Evolutionary conservation across 2,329 filamentous ascomycete species (phyloP).

Genomic region (Penicillium hordei): DNA sequence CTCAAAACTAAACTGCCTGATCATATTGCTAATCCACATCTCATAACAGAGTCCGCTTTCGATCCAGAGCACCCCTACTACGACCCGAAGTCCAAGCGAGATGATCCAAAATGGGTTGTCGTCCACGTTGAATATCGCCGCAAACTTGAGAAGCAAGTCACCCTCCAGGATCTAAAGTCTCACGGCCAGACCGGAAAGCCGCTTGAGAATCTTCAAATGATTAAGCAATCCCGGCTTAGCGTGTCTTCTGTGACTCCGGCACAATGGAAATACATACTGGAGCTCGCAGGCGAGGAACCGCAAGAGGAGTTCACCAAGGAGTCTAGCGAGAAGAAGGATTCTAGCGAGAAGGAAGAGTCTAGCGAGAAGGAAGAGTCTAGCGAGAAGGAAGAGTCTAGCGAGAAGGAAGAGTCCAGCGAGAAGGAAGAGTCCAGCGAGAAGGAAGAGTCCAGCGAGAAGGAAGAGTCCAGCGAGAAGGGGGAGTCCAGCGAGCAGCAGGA

Average conservation of each 20-base stretch:
- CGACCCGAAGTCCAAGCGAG: conserved; percentile 69
- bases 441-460: conserved; percentile 6
- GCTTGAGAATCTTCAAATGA: conserved; percentile 75
- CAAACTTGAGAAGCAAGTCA: conserved; percentile 73
- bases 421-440: background rate
- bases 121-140: conserved; percentile 85
- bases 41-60: conserved; percentile 62
- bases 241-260: conserved; percentile 57
- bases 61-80: conserved; percentile 76
- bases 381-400: conserved; percentile 1
- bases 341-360: background rate
- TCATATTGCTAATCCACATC: conserved; percentile 10
- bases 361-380: background rate
- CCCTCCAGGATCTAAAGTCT: conserved; percentile 68
- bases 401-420: background rate
- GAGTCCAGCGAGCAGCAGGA: background rate
- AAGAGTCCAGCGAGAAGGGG: background rate
- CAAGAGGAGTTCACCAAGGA: conserved; percentile 14
- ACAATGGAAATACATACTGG: conserved; percentile 52
- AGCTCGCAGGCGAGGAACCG: conserved; percentile 39
- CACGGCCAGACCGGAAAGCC: conserved; percentile 57
- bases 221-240: conserved; percentile 79
- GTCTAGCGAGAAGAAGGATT: background rate
- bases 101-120: conserved; percentile 78
- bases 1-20: conserved; percentile 20